Percentiles rank a stretch among this genome's conserved stretches.
phyloP scores from a whole-genome alignment of 2,329 filamentous ascomycete genomes.

The Anthostomella pinea region DNA sequence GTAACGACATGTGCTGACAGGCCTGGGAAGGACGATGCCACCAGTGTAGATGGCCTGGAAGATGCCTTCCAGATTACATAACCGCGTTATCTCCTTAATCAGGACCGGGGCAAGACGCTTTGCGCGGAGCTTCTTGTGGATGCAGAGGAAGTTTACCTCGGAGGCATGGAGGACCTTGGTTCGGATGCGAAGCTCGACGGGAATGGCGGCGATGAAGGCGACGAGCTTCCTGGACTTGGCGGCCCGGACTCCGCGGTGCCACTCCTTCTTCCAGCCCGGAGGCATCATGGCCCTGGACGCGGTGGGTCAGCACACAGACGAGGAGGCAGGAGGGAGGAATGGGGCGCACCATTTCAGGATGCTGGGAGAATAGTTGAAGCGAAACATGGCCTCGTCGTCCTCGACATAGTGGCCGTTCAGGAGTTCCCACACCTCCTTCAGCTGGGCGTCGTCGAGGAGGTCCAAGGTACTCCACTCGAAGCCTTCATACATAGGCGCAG shows the following conservation, averaged over 20 bases:
- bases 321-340: no score
- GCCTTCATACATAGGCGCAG: constrained; percentile 70
- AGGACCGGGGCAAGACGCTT: constrained; percentile 91
- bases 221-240: constrained; percentile 81
- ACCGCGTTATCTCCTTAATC: constrained; percentile 95
- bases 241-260: constrained; percentile 92
- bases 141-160: constrained; percentile 97
- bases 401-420: constrained; percentile 95
- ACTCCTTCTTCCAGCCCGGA: constrained; percentile 89
- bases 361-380: constrained; percentile 89
- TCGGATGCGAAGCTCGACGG: constrained; percentile 77
- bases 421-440: constrained; percentile 89
- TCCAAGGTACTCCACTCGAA: constrained; percentile 97
- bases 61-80: constrained; percentile 80
- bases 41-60: constrained; percentile 97
- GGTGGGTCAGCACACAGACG: constrained; percentile 5
- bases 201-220: constrained; percentile 93
- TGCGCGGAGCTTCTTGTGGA: constrained; percentile 94
- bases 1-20: constrained; percentile 90
- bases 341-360: constrained; percentile 86
- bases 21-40: constrained; percentile 85
- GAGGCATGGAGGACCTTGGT: constrained; percentile 72
- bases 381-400: constrained; percentile 94
- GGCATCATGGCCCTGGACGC: constrained; percentile 80
- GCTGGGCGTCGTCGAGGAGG: constrained; percentile 70